A percentile compares a stretch with the other conserved stretches of the same genome.
phyloP scores from a whole-genome alignment of 2,329 filamentous ascomycete genomes.

The Colletotrichum filicis region DNA sequence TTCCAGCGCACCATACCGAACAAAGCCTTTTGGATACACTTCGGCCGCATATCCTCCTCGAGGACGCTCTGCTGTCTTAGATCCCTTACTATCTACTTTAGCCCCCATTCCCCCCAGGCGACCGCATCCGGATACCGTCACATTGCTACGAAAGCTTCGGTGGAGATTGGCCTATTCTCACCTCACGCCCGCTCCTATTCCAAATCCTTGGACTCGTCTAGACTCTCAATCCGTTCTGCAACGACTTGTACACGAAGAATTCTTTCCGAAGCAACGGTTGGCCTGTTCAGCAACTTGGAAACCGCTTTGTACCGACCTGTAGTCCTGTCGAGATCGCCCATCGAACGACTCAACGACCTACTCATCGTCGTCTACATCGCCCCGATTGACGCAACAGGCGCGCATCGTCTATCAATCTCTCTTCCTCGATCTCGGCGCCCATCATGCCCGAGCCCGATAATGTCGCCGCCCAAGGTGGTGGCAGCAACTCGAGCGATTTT shows the following conservation, averaged over 20 bases:
- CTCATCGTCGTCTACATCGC: neutral
- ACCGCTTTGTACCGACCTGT: neutral
- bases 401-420: neutral
- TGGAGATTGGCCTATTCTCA: constrained; percentile 22
- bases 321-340: neutral
- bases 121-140: constrained; percentile 33
- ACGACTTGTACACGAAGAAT: constrained; percentile 12
- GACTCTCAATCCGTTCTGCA: constrained; percentile 6
- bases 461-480: constrained; percentile 54
- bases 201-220: constrained; percentile 22
- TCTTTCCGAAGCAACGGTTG: neutral
- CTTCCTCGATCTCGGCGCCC: constrained; percentile 27
- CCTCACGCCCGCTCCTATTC: constrained; percentile 7
- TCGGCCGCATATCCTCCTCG: constrained; percentile 10
- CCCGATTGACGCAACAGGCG: neutral
- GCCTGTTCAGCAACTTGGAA: constrained; percentile 6
- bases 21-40: constrained; percentile 16
- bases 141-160: constrained; percentile 31
- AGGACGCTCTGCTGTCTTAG: constrained; percentile 27
- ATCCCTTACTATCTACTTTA: constrained; percentile 17
- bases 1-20: constrained; percentile 10
- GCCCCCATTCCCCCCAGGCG: constrained; percentile 26
- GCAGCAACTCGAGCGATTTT: constrained; percentile 94
- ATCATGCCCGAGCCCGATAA: constrained; percentile 51
- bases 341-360: neutral